A percentile compares a stretch with the other conserved stretches of the same genome.
phyloP scores from a whole-genome alignment of 108 stramenopile species.

The Cyclotella cryptica region DNA sequence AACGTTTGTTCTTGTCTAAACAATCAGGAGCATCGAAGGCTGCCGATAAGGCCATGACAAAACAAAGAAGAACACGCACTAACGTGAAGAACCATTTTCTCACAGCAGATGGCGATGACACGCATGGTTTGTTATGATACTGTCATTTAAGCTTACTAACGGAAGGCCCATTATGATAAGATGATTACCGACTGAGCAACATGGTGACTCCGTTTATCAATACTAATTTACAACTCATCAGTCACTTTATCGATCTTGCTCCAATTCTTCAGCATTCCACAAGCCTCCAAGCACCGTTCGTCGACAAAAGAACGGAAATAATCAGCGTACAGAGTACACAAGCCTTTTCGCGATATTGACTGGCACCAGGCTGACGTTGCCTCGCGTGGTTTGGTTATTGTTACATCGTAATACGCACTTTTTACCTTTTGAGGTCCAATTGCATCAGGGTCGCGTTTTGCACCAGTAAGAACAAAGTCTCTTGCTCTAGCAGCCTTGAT shows the following conservation, averaged over 20 bases:
- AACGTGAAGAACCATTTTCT: conserved; percentile 87
- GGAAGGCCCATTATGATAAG: neutral
- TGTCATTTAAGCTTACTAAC: neutral
- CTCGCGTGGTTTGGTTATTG: conserved; percentile 85
- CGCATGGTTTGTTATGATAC: conserved; percentile 14
- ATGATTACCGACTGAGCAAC: neutral
- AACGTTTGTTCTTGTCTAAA: conserved; percentile 75
- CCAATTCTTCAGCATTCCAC: conserved; percentile 84
- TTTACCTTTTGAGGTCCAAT: conserved; percentile 83
- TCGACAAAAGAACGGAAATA: conserved; percentile 83
- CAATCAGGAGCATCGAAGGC: conserved; percentile 77
- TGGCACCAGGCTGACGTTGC: conserved; percentile 85
- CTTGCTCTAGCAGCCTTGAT: conserved; percentile 82
- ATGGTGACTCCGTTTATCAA: neutral
- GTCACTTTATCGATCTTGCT: conserved; percentile 40
- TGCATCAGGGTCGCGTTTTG: conserved; percentile 49
- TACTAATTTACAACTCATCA: conserved; percentile 37
- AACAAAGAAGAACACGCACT: conserved; percentile 67
- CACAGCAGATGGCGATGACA: conserved; percentile 75
- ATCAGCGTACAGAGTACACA: conserved; percentile 82
- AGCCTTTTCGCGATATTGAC: conserved; percentile 80
- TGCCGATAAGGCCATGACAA: conserved; percentile 69
- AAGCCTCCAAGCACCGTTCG: conserved; percentile 78
- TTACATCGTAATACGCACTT: conserved; percentile 87
- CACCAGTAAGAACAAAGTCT: conserved; percentile 67